phyloP scores from a whole-genome alignment of 1,139 yeast genomes.

The Hyphopichia buzzinii region DNA sequence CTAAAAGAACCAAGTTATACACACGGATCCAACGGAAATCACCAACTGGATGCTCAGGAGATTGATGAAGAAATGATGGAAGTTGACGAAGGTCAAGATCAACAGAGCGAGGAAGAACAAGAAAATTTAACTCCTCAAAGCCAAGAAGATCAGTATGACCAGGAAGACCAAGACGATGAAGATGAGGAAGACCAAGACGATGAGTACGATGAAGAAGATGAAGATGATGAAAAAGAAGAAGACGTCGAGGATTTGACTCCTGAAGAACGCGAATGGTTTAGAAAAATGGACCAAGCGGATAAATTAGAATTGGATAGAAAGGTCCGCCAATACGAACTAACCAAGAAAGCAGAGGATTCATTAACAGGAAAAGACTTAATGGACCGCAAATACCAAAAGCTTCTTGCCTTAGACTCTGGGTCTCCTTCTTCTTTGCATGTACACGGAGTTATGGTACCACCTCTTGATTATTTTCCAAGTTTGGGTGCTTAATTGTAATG shows the following conservation, averaged over 20 bases:
- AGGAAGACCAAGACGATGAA: slow-evolving; percentile 8
- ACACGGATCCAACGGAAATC: too few species aligned
- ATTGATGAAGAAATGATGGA: slow-evolving; percentile 2
- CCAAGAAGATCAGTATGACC: slow-evolving; percentile 10
- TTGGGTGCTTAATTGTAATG: slow-evolving; percentile 1
- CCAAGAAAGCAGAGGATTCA: slow-evolving; percentile 5
- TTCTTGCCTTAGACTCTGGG: slow-evolving; percentile 8
- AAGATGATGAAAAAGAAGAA: slow-evolving; percentile 8
- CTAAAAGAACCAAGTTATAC: too few species aligned
- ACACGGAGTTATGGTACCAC: slow-evolving; percentile 15
- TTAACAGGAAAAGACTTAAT: slow-evolving; percentile 8
- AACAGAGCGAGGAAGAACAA: slow-evolving; percentile 1
- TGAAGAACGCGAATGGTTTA: slow-evolving; percentile 5
- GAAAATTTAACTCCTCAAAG: not conserved
- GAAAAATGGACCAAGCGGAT: slow-evolving; percentile 6
- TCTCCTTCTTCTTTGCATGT: not conserved
- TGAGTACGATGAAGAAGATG: slow-evolving; percentile 6
- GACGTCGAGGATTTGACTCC: slow-evolving; percentile 5
- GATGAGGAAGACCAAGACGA: slow-evolving; percentile 6
- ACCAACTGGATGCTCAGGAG: not conserved
- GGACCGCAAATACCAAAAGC: slow-evolving; percentile 10
- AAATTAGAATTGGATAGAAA: slow-evolving; percentile 6
- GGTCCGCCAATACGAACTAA: slow-evolving; percentile 2
- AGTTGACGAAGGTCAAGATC: slow-evolving; percentile 1
- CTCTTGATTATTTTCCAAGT: slow-evolving; percentile 23